Base-by-base conservation (phyloP, 2,329 filamentous ascomycete genomes). In the Mycosphaerella sp. region DNA sequence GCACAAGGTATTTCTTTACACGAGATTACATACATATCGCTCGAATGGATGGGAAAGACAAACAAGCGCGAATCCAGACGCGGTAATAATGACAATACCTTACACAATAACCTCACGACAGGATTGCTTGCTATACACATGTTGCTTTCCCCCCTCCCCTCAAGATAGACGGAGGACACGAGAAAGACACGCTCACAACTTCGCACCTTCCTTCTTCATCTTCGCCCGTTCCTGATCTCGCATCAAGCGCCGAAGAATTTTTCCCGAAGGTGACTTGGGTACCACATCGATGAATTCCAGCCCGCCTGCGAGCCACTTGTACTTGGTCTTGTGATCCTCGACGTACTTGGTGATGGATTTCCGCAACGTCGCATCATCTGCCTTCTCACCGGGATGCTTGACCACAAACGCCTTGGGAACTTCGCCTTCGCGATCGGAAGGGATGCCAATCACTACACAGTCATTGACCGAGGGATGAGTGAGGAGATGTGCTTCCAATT, bases 401-500 rank as follows among this genome's bases (percentile, higher is more conserved):
- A 84, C 81, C 4, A 85, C 76, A 57, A 81, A 83, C 0, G 82
- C 82, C 66, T 84, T 85, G 17, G 82, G 82, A 0, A 84, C 71
- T 62, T 85, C 82, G 29, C 82, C 82, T 0, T 82, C 78, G 5
- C 73, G 68, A 6, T 81, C 80, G 55, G 84, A 82, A 0, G 83
- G 85, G 1, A 90, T 76, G 11, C 84, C 84, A 59, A 93, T 89
- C 6, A 95, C 87, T 11, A 88, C 83, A 61, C 83, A 86, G 70
- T 95, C 88, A 42, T 82, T 81, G n/a, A 93, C 87, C 9, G 78
- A 77, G 0, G 84, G 81, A 67, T 92, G 87, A 0, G 83, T 80
- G 11, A 95, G 80, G 4, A 95, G 76, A 64, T 89, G 86, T 1
- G 86, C 85, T 72, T 95, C 88, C 1, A 95, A 80, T 67, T 93